These are phyloP conservation scores for Annulohypoxylon bovei DNA, from an alignment of 495 filamentous ascomycete species.

Conservation along the genomic window DNA sequence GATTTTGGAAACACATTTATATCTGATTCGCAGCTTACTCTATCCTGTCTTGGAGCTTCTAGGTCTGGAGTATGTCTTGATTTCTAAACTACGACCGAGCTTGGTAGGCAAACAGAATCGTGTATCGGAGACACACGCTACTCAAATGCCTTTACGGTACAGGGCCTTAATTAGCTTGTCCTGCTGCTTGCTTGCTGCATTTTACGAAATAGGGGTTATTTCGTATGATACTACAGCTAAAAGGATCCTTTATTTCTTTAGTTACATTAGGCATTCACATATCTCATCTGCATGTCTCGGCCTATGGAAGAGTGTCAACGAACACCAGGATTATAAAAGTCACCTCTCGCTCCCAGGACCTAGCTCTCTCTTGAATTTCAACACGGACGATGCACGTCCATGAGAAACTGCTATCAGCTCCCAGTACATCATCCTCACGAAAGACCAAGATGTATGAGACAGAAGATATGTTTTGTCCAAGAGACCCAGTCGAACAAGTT, in stretches of 20 bases:
- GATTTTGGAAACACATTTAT: neutral
- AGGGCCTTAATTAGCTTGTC: too few species aligned
- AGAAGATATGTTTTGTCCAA: neutral
- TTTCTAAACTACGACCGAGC: neutral
- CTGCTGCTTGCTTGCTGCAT: too few species aligned
- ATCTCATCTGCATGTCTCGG: neutral
- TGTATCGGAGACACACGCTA: neutral
- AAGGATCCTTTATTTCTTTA: neutral
- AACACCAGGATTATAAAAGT: neutral
- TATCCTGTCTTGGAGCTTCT: neutral
- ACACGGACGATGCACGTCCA: neutral
- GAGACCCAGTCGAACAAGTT: neutral
- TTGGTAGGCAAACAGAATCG: neutral
- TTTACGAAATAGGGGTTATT: too few species aligned
- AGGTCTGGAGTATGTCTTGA: neutral
- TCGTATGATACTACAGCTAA: neutral
- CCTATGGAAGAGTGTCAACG: neutral
- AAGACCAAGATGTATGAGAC: too few species aligned
- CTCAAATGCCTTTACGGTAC: neutral
- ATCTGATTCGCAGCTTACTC: too few species aligned
- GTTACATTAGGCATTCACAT: too few species aligned
- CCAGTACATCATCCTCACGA: neutral
- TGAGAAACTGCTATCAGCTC: neutral
- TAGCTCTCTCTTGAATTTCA: neutral
- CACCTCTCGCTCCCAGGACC: too few species aligned